These are phyloP conservation scores for Cudoniella acicularis DNA, from an alignment of 495 filamentous ascomycete genomes.

Conservation along the genomic window DNA sequence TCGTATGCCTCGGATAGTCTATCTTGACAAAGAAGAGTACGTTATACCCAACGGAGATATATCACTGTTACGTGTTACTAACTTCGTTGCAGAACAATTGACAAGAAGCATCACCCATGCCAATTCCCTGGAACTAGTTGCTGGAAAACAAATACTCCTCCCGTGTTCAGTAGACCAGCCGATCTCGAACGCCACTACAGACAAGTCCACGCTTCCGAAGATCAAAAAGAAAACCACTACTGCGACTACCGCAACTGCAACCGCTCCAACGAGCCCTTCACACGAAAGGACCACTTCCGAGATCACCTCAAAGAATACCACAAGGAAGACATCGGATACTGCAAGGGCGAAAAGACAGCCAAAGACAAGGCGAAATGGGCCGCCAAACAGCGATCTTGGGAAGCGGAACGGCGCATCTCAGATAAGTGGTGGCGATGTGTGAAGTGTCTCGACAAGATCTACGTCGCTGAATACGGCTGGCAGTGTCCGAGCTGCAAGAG, in stretches of 20 bases:
- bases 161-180: slow-evolving; percentile 39
- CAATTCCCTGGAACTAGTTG: slow-evolving; percentile 25
- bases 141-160: slow-evolving; percentile 9
- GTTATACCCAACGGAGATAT: not conserved
- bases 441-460: slow-evolving; percentile 38
- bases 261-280: slow-evolving; percentile 9
- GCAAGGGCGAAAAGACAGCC: slow-evolving; percentile 12
- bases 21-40: not conserved
- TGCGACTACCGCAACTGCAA: slow-evolving; percentile 23
- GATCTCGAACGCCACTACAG: slow-evolving; percentile 45
- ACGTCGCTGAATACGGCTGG: slow-evolving; percentile 31
- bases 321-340: slow-evolving; percentile 41
- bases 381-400: slow-evolving; percentile 16
- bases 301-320: slow-evolving; percentile 49
- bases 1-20: not conserved
- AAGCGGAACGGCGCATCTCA: slow-evolving; percentile 30
- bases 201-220: slow-evolving; percentile 32
- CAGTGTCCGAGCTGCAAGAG: slow-evolving; percentile 38
- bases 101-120: slow-evolving; percentile 27
- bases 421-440: slow-evolving; percentile 47
- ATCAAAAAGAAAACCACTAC: slow-evolving; percentile 32
- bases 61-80: not conserved
- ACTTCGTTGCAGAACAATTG: not conserved
- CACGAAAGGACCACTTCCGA: slow-evolving; percentile 29
- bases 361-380: slow-evolving; percentile 3